phyloP scores from a whole-genome alignment of 306 rosid genomes.

The Astragalus glycyphyllos region DNA sequence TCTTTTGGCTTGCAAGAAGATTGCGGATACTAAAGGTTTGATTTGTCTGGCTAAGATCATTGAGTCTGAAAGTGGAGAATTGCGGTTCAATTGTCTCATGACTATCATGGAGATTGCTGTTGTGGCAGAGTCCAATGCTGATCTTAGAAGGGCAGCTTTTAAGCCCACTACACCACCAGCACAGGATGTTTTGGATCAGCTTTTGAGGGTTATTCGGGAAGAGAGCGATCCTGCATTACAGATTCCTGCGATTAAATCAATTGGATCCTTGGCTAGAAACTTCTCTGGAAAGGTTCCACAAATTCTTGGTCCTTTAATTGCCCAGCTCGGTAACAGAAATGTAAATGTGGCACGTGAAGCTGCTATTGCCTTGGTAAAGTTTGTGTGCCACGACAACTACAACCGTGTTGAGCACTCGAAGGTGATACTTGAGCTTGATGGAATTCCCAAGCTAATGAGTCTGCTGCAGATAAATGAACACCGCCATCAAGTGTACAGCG shows the following conservation, averaged over 20 bases:
- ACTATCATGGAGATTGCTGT: constrained; percentile 81
- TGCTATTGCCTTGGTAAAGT: constrained; percentile 68
- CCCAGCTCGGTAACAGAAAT: constrained; percentile 62
- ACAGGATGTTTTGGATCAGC: constrained; percentile 80
- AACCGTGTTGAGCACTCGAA: constrained; percentile 73
- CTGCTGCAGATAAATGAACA: constrained; percentile 52
- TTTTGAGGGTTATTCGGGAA: constrained; percentile 64
- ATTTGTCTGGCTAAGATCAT: constrained; percentile 83
- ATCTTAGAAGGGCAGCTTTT: constrained; percentile 75
- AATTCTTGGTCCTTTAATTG: constrained; percentile 74
- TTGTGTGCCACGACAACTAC: constrained; percentile 72
- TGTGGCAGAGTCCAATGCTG: constrained; percentile 68
- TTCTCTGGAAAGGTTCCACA: constrained; percentile 78
- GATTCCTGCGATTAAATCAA: constrained; percentile 75
- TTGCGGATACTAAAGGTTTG: constrained; percentile 88
- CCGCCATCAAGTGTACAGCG: constrained; percentile 54
- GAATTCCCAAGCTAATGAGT: constrained; percentile 67
- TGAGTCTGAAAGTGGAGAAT: constrained; percentile 63
- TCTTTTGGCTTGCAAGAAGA: constrained; percentile 59
- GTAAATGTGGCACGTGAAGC: constrained; percentile 73
- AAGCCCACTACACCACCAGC: constrained; percentile 74
- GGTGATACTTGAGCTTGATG: constrained; percentile 73
- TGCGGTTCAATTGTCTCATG: constrained; percentile 79
- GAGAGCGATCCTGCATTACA: constrained; percentile 48
- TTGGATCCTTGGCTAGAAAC: constrained; percentile 80